These are phyloP conservation scores for Graphilbum fragrans DNA, from an alignment of 2,329 filamentous ascomycete species.

Conservation along the genomic window DNA sequence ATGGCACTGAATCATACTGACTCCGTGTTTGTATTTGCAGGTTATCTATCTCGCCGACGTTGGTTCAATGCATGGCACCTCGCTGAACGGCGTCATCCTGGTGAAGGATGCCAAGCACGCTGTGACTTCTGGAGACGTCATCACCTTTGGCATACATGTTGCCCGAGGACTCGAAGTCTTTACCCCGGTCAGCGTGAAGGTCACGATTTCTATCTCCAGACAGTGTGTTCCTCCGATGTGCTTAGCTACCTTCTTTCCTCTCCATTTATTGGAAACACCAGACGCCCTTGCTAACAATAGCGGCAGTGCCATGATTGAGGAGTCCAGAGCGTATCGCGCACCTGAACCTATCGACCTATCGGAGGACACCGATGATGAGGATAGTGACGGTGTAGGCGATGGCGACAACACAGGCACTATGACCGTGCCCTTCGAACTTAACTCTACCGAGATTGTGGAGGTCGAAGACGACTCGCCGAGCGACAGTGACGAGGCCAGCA, in stretches of 20 bases:
- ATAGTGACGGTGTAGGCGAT: neutral
- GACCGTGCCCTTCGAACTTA: neutral
- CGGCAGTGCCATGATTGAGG: neutral
- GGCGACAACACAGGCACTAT: neutral
- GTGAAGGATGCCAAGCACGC: conserved; percentile 5
- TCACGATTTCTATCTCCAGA: conserved; percentile 15
- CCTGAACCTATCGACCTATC: conserved; percentile 12
- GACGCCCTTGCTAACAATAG: neutral
- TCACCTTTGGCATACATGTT: conserved; percentile 28
- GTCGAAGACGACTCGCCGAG: neutral
- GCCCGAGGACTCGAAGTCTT: conserved; percentile 20
- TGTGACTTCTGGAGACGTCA: conserved; percentile 21
- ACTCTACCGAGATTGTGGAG: too few species aligned
- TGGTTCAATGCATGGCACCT: conserved; percentile 42
- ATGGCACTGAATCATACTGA: conserved; percentile 9
- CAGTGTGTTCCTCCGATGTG: too few species aligned
- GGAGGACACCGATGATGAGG: conserved; percentile 4
- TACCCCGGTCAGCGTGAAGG: conserved; percentile 14
- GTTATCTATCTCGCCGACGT: conserved; percentile 26
- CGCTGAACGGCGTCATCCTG: conserved; percentile 23
- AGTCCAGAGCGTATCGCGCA: conserved; percentile 13
- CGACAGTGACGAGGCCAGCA: neutral
- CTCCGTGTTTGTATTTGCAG: neutral
- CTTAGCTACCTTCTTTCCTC: too few species aligned
- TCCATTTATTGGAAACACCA: too few species aligned